Evolutionary conservation across 805 yeast genomes (phyloP), one percentile per base, ranked within the genome.

Genomic region (Saccharomycopsis sp.): DNA sequence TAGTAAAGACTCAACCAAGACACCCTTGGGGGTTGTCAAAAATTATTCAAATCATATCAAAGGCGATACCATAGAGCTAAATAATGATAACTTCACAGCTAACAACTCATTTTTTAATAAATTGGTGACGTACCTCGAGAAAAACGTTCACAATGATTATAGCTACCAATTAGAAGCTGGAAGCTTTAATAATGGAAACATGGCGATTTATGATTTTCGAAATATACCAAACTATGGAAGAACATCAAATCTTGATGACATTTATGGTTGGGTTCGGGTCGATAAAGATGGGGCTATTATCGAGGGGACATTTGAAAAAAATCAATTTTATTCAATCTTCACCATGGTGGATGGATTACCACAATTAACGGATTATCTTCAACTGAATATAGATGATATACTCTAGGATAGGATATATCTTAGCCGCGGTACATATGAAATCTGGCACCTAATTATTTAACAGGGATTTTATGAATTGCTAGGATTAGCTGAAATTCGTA

Each of bases 201-300:
- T 82, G 81, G 86, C 88, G 5, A 73, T 85, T 36, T 81, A 75
- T 53, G 95, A 85, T 57, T 67, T 80, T 50, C 68, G 93, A 47
- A 74, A 70, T 38, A 70, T 76, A 1, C 87, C 90, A 1, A 64
- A 72, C 19, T 75, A 72, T 49, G 81, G 81, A 27, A 67, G 93
- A 52, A 73, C 71, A 11, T 86, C 90, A 1, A 83, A 79, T 17
- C 72, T 81, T 6, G 85, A 81, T 50, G 83, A 81, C 53, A 76
- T 78, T 1, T 66, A 77, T 41, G 95, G 94, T 1, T 81, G 79
- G 54, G 79, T 84, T 7, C 70, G 71, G 51, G 82, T 85, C 2
- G 73, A 73, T 51, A 59, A 51, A 1, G 56, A 67, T 2, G 84
- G 85, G 1, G 65, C 67, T 36, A 81, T 85, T 48, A 63, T 76